These are phyloP conservation scores for Datisca glomerata DNA, from an alignment of 306 rosid genomes.

Conservation along the genomic window DNA sequence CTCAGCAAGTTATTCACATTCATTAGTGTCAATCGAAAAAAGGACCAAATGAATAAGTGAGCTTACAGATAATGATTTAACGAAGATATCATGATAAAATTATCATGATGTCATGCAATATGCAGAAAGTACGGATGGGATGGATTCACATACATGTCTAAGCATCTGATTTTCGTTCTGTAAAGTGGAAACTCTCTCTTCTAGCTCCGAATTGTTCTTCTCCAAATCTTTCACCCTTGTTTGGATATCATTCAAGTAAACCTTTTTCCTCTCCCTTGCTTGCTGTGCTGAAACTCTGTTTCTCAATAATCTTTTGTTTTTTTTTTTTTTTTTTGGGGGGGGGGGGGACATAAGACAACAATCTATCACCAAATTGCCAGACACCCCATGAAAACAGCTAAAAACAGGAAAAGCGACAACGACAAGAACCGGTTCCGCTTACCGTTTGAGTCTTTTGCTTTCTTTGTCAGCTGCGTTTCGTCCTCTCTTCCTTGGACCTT, in stretches of 20 bases:
- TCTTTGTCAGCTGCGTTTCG: conserved; percentile 46
- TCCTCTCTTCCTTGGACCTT: conserved; percentile 21
- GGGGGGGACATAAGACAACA: not conserved
- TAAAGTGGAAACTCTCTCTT: conserved; percentile 62
- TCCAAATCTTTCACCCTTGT: conserved; percentile 44
- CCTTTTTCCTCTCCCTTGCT: conserved; percentile 79
- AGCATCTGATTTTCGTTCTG: conserved; percentile 19
- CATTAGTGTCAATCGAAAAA: not conserved
- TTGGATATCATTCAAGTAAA: conserved; percentile 62
- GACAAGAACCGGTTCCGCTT: not conserved
- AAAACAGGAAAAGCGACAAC: not conserved
- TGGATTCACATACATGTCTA: conserved; percentile 11
- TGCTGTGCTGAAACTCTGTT: conserved; percentile 88
- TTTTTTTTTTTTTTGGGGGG: no score
- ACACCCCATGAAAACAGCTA: not conserved
- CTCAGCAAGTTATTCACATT: not conserved
- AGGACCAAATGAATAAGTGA: not conserved
- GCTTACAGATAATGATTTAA: no score
- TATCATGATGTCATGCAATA: no score
- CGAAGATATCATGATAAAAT: no score
- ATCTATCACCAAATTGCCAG: not conserved
- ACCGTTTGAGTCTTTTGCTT: conserved; percentile 55
- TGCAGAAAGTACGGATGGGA: no score
- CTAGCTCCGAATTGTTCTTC: conserved; percentile 50
- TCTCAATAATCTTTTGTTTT: conserved; percentile 39